These are phyloP conservation scores for Globisporangium cylindrosporum DNA, from an alignment of 352 stramenopile species.

Conservation along the genomic window DNA sequence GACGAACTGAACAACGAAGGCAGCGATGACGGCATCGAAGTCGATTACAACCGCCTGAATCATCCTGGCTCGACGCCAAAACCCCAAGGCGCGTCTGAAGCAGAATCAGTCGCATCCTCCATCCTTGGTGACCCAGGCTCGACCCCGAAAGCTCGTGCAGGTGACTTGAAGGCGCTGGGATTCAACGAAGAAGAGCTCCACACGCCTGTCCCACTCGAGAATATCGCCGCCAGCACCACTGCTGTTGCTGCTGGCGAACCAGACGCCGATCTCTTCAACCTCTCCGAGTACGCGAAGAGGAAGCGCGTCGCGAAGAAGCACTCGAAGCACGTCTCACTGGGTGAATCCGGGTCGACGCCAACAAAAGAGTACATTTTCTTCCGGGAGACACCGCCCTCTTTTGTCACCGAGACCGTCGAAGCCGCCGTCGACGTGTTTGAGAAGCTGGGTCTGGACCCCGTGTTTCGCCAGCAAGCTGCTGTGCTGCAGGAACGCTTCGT, in stretches of 20 bases:
- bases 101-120: constrained; percentile 11
- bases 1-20: constrained; percentile 8
- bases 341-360: constrained; percentile 50
- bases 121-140: constrained; percentile 60
- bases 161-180: constrained; percentile 42
- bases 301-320: constrained; percentile 44
- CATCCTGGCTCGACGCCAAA: constrained; percentile 62
- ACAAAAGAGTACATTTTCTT: constrained; percentile 87
- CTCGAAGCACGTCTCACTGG: constrained; percentile 57
- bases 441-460: constrained; percentile 46
- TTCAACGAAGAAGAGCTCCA: constrained; percentile 51
- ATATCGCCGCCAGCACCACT: neutral
- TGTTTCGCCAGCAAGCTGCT: constrained; percentile 30
- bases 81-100: constrained; percentile 13
- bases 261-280: constrained; percentile 14
- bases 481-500: constrained; percentile 48
- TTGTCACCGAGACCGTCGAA: constrained; percentile 77
- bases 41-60: constrained; percentile 55
- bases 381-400: constrained; percentile 71
- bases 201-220: constrained; percentile 14
- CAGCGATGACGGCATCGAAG: constrained; percentile 10
- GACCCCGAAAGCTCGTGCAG: constrained; percentile 47
- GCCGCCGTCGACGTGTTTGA: constrained; percentile 50
- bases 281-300: constrained; percentile 53
- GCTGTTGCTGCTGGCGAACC: neutral